Percentiles rank a stretch among this genome's conserved stretches.
Conservation (phyloP, 352 stramenopile genomes). For the Phytophthora lateralis region DNA sequence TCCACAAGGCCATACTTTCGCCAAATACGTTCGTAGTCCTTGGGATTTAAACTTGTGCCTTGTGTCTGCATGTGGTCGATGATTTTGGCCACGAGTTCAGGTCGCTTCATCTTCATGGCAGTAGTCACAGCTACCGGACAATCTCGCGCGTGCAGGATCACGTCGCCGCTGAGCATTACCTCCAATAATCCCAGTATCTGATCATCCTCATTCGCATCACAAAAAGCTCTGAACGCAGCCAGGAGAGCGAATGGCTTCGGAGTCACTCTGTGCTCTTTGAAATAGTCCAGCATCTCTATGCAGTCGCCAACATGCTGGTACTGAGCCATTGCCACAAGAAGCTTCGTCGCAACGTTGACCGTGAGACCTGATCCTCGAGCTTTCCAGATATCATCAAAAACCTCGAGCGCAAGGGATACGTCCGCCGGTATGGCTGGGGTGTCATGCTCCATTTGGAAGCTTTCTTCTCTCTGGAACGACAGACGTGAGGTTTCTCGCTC, state of each 20-base stretch:
- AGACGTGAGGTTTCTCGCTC: background rate
- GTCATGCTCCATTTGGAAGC: background rate
- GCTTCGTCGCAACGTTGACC: constrained; percentile 8
- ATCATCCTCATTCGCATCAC: background rate
- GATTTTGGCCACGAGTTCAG: constrained; percentile 10
- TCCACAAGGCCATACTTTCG: constrained; percentile 5
- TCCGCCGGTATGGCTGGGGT: constrained; percentile 1
- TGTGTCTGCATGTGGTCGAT: constrained; percentile 8
- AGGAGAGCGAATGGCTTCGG: constrained; percentile 10
- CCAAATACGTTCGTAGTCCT: constrained; percentile 2
- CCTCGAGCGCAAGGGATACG: constrained; percentile 14
- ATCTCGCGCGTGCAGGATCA: background rate
- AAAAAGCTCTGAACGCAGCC: constrained; percentile 14
- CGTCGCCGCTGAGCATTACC: constrained; percentile 6
- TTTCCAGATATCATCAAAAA: constrained; percentile 17
- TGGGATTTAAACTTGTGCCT: background rate
- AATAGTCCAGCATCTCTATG: constrained; percentile 20
- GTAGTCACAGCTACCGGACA: constrained; percentile 5
- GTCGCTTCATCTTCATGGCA: constrained; percentile 10
- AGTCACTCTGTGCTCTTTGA: constrained; percentile 10
- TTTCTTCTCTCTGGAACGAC: background rate
- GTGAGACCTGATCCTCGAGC: constrained; percentile 12
- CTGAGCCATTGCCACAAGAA: constrained; percentile 16
- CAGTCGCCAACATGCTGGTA: constrained; percentile 17
- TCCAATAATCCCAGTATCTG: constrained; percentile 13